phyloP scores from a whole-genome alignment of 352 stramenopile species.

The Hyaloperonospora arabidopsidis region DNA sequence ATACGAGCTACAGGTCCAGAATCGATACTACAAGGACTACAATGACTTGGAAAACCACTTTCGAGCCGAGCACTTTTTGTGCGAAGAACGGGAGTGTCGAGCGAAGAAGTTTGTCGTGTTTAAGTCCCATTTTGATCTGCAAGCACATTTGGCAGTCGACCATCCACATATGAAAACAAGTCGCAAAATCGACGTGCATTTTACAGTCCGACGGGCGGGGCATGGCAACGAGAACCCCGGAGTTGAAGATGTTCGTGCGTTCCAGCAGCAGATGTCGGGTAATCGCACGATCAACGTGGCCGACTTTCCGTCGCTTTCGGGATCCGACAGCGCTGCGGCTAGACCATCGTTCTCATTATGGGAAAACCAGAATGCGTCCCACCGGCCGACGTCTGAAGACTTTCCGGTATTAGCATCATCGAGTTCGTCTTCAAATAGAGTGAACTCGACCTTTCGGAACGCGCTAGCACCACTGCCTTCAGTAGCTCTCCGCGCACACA shows the following conservation, averaged over 20 bases:
- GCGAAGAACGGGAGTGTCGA: conserved; percentile 76
- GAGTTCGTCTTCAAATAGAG: conserved; percentile 14
- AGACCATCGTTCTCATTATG: conserved; percentile 47
- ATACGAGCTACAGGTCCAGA: conserved; percentile 64
- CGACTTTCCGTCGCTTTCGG: conserved; percentile 73
- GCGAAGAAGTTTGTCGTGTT: conserved; percentile 88
- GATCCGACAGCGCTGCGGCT: conserved; percentile 23
- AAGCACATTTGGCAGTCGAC: conserved; percentile 70
- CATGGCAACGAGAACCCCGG: conserved; percentile 33
- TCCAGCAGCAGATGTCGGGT: conserved; percentile 15
- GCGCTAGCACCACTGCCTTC: conserved; percentile 60
- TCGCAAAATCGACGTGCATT: conserved; percentile 83
- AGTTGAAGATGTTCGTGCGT: conserved; percentile 41
- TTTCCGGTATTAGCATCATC: conserved; percentile 51
- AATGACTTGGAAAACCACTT: conserved; percentile 87
- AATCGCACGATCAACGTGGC: conserved; percentile 73
- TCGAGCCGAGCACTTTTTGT: conserved; percentile 82
- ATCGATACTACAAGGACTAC: conserved; percentile 90
- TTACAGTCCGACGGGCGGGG: conserved; percentile 59
- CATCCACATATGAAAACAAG: conserved; percentile 83
- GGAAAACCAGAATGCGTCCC: conserved; percentile 49
- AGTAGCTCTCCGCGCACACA: conserved; percentile 62
- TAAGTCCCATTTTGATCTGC: conserved; percentile 77
- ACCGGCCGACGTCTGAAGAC: conserved; percentile 44
- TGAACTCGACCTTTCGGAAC: conserved; percentile 49